Percentiles rank a stretch among this genome's conserved stretches.
Conservation (phyloP, 2,329 filamentous ascomycete genomes). For the Epichloe uncinata region DNA sequence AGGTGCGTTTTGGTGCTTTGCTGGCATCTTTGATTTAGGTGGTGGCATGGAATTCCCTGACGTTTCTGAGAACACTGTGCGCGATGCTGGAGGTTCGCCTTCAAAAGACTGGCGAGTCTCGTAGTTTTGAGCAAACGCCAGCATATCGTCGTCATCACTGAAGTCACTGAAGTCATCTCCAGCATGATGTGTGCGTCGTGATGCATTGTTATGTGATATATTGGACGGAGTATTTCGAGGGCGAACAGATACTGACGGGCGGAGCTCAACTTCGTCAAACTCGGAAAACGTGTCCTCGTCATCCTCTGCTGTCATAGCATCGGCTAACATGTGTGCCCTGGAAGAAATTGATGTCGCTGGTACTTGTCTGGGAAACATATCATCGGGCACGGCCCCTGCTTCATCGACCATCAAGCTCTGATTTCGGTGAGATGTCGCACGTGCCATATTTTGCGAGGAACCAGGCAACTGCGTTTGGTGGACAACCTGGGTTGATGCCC, state of each 20-base stretch:
- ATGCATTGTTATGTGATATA: not conserved
- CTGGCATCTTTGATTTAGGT: constrained; percentile 18
- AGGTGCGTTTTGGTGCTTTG: constrained; percentile 19
- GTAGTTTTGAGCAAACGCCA: constrained; percentile 37
- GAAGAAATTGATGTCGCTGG: constrained; percentile 1
- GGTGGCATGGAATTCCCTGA: constrained; percentile 30
- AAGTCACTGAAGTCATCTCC: constrained; percentile 32
- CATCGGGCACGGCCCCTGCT: constrained; percentile 9
- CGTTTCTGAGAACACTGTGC: constrained; percentile 31
- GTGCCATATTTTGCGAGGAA: constrained; percentile 10
- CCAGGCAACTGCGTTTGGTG: constrained; percentile 36
- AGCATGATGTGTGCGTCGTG: constrained; percentile 9
- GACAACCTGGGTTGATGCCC: constrained; percentile 32
- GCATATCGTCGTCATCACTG: constrained; percentile 37
- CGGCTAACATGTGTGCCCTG: not conserved
- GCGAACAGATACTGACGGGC: constrained; percentile 2
- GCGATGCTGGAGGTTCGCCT: constrained; percentile 12
- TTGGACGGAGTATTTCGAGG: not conserved
- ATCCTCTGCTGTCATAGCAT: constrained; percentile 3
- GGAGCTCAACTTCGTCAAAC: constrained; percentile 16
- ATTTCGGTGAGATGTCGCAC: constrained; percentile 5
- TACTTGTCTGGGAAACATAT: constrained; percentile 16
- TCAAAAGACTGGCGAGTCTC: constrained; percentile 26
- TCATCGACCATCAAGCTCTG: constrained; percentile 14
- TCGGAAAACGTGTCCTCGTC: constrained; percentile 18